Evolutionary conservation across 345 rosid species (phyloP), one percentile per base, ranked within the genome.

Genomic region (Carallia brachiata): DNA sequence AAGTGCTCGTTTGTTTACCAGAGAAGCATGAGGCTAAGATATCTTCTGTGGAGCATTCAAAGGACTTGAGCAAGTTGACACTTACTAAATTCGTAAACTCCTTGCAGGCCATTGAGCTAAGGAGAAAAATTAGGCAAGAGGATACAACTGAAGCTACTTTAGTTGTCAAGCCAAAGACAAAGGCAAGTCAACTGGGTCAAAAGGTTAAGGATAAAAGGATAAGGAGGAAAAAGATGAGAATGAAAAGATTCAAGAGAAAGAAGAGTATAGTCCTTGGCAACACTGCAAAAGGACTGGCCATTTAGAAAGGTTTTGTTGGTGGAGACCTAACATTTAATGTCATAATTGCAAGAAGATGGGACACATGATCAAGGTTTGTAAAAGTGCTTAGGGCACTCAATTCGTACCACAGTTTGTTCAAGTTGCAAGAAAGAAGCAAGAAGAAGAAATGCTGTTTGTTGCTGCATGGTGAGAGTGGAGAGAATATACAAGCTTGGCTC

Each of bases 391-490:
- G 16, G 0, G 5, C 32, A 36, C 1, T 7, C 13, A 7, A 1
- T 2, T 9, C 0, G 1, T 0, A 0, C 2, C 13, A 39, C 16
- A 36, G 0, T 30, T 18, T 36, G 31, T 30, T 28, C 31, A 36
- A 36, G 17, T n/a, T 0, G 31, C 5, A 36, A 0, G 36, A 36
- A 17, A 34, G 6, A 7, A 36, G 1, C 7, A 62, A 1, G 0
- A 63, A 6, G 32, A 63, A 3, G 53, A 40, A 4, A 0, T 40
- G 19, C 1, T 63, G 0, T 39, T 39, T 19, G 8, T 27, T 1
- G 36, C 4, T 1, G 4, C 1, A 0, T 7, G 6, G 2, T 6
- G 2, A 1, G 0, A 2, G 2, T 0, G 7, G 19, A 37, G 0
- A 4, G 19, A 1, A 7, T 1, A 10, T 17, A 3, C 1, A 0